A percentile compares a stretch with the other conserved stretches of the same genome.
These are phyloP conservation scores for Colletotrichum paranaense DNA, from an alignment of 2,329 filamentous ascomycete genomes.

Conservation along the genomic window DNA sequence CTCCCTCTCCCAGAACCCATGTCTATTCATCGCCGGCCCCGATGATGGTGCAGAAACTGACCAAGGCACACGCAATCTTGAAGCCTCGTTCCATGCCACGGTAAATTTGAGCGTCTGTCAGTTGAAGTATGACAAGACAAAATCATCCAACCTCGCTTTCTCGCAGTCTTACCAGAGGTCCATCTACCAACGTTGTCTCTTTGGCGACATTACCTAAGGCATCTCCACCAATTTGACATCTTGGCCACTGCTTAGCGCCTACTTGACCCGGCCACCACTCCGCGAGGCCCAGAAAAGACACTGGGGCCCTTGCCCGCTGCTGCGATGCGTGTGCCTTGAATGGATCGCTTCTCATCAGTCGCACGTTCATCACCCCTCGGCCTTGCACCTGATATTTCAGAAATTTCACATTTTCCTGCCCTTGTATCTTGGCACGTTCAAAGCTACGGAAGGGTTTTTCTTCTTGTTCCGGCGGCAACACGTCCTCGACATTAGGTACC, in stretches of 20 bases:
- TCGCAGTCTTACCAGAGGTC: not conserved
- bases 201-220: constrained; percentile 9
- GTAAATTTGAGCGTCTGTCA: too few species aligned
- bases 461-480: not conserved
- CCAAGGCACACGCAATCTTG: too few species aligned
- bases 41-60: too few species aligned
- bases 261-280: not conserved
- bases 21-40: too few species aligned
- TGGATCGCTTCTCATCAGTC: constrained; percentile 18
- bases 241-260: not conserved
- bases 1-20: too few species aligned
- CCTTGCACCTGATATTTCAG: not conserved
- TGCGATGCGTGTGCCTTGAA: constrained; percentile 7
- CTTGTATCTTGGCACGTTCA: not conserved
- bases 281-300: not conserved
- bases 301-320: not conserved
- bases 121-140: too few species aligned
- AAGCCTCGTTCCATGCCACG: too few species aligned
- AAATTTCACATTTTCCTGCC: not conserved
- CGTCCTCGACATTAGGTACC: not conserved
- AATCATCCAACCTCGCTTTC: not conserved
- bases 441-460: not conserved
- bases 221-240: not conserved
- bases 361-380: not conserved
- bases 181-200: not conserved